These are phyloP conservation scores for Fusarium sp. DNA, from an alignment of 2,329 filamentous ascomycete species.

Conservation along the genomic window DNA sequence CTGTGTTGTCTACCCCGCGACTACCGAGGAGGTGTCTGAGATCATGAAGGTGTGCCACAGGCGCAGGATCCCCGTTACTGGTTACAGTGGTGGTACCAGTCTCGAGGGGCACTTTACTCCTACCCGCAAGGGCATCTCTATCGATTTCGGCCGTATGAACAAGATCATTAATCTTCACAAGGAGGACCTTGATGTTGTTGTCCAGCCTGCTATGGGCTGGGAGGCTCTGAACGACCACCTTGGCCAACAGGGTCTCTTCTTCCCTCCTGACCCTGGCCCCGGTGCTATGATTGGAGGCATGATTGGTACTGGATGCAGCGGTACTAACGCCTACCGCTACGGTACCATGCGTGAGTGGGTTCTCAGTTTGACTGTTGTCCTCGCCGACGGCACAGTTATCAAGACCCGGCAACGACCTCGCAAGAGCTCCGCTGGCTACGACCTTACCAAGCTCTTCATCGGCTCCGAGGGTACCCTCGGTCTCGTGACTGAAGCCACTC, in stretches of 20 bases:
- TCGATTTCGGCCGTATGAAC: constrained; percentile 90
- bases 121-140: constrained; percentile 83
- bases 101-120: constrained; percentile 90
- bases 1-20: constrained; percentile 79
- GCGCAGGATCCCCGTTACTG: constrained; percentile 84
- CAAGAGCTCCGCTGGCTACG: constrained; percentile 92
- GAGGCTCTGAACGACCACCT: constrained; percentile 85
- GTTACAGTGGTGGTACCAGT: constrained; percentile 88
- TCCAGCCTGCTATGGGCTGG: constrained; percentile 88
- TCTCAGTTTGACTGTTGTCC: constrained; percentile 83
- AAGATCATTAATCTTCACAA: constrained; percentile 81
- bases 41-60: constrained; percentile 91
- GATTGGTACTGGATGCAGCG: constrained; percentile 79
- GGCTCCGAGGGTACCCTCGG: constrained; percentile 93
- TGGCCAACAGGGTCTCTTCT: constrained; percentile 80
- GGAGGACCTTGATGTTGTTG: constrained; percentile 79
- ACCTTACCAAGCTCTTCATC: constrained; percentile 89
- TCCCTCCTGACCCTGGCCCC: constrained; percentile 90
- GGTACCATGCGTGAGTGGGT: constrained; percentile 98
- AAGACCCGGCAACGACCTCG: constrained; percentile 89
- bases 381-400: constrained; percentile 90
- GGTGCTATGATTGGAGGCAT: constrained; percentile 93
- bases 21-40: constrained; percentile 84
- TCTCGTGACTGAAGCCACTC: constrained; percentile 88
- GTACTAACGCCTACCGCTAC: constrained; percentile 92